Percentiles rank a stretch among this genome's conserved stretches.
Evolutionary conservation across 192 early-diverging fungal genomes (phyloP).

Genomic region (Podila epigama): DNA sequence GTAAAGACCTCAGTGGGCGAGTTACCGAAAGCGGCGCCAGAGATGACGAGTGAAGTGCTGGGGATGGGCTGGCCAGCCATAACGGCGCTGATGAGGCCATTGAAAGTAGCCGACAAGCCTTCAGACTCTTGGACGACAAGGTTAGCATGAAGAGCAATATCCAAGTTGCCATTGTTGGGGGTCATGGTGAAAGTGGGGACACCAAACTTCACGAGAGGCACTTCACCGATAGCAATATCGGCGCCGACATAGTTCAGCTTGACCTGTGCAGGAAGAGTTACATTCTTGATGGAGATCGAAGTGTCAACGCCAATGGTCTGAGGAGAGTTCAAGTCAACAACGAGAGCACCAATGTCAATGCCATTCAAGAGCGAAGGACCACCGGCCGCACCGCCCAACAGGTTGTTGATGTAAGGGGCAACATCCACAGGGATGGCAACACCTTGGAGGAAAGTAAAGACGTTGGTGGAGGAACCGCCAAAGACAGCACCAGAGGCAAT

Average conservation of each 20-base stretch:
- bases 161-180: slow-evolving; percentile 17
- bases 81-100: slow-evolving; percentile 21
- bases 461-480: slow-evolving; percentile 31
- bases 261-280: slow-evolving; percentile 20
- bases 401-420: slow-evolving; percentile 19
- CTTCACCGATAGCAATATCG: slow-evolving; percentile 14
- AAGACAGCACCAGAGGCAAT: slow-evolving; percentile 29
- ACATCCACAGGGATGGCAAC: slow-evolving; percentile 31
- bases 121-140: neutral
- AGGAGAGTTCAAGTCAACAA: slow-evolving; percentile 39
- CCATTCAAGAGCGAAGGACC: slow-evolving; percentile 36
- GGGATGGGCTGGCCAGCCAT: slow-evolving; percentile 27
- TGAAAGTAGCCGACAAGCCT: neutral
- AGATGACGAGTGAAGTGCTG: slow-evolving; percentile 17
- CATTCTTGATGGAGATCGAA: slow-evolving; percentile 19
- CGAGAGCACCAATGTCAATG: slow-evolving; percentile 22
- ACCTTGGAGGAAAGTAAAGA: slow-evolving; percentile 35
- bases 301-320: slow-evolving; percentile 32
- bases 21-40: slow-evolving; percentile 26
- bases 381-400: slow-evolving; percentile 28
- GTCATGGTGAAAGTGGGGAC: slow-evolving; percentile 25
- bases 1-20: slow-evolving; percentile 23
- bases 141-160: slow-evolving; percentile 27
- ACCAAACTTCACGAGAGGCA: slow-evolving; percentile 1
- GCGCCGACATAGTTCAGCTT: slow-evolving; percentile 32